Percentiles rank a stretch among this genome's conserved stretches.
Conservation (phyloP, 495 filamentous ascomycete species). For the Copromyces sp. region DNA sequence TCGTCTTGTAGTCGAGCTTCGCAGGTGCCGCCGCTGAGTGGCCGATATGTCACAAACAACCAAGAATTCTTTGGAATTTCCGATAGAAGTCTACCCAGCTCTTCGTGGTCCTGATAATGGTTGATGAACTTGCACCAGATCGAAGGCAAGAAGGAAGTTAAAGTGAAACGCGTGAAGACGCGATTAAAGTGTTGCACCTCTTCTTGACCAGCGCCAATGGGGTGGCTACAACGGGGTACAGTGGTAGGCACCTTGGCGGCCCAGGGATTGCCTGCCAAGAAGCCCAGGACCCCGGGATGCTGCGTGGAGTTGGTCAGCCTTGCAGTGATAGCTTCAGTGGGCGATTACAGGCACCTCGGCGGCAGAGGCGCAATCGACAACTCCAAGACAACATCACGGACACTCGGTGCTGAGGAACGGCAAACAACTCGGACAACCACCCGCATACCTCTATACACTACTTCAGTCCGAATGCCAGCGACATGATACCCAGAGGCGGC, state of each 20-base stretch:
- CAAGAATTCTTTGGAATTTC: not conserved
- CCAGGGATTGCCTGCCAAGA: not conserved
- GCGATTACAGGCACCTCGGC: not conserved
- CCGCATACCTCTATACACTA: not conserved
- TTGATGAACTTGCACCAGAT: not conserved
- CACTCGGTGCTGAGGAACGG: not conserved
- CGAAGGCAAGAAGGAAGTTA: not conserved
- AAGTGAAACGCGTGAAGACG: not conserved
- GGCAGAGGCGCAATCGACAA: not conserved
- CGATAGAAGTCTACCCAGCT: not conserved
- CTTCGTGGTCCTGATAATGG: not conserved
- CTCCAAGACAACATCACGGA: not conserved
- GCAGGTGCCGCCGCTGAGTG: not conserved
- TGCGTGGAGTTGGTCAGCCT: not conserved
- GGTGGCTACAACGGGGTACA: not conserved
- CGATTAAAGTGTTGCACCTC: not conserved
- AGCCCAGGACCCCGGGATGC: not conserved
- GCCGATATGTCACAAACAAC: not conserved
- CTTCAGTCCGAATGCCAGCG: constrained; percentile 11
- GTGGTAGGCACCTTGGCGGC: not conserved
- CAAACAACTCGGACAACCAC: not conserved
- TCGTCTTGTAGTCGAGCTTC: not conserved
- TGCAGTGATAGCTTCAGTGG: not conserved
- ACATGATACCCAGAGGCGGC: constrained; percentile 14
- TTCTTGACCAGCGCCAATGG: not conserved